phyloP scores from a whole-genome alignment of 805 yeast species.

The Ogataea zsoltii region DNA sequence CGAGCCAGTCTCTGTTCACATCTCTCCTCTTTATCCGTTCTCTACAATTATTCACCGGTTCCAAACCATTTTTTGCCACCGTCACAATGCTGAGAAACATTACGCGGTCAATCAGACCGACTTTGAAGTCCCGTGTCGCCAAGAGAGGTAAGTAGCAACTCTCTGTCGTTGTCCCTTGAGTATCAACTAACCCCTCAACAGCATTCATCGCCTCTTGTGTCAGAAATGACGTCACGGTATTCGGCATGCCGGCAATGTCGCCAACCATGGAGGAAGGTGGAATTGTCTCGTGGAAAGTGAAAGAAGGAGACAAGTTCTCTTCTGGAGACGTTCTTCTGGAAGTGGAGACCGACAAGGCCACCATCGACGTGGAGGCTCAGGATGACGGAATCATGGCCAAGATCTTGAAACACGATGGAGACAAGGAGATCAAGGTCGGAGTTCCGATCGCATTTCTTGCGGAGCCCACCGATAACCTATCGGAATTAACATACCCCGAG shows the following conservation, averaged over 20 bases:
- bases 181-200: slow-evolving; percentile 6
- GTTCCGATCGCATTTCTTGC: slow-evolving; percentile 85
- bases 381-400: slow-evolving; percentile 92
- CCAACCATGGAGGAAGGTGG: slow-evolving; percentile 99
- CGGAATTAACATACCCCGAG: slow-evolving; percentile 59
- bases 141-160: slow-evolving; percentile 18
- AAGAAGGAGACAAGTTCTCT: slow-evolving; percentile 68
- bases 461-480: slow-evolving; percentile 82
- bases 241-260: slow-evolving; percentile 98
- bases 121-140: slow-evolving; percentile 3
- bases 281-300: slow-evolving; percentile 82
- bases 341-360: slow-evolving; percentile 86
- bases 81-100: slow-evolving; percentile 20
- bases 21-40: neutral
- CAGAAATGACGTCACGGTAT: slow-evolving; percentile 44
- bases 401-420: slow-evolving; percentile 71
- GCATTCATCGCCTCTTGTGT: slow-evolving; percentile 35
- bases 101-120: slow-evolving; percentile 11
- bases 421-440: slow-evolving; percentile 81
- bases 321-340: slow-evolving; percentile 84
- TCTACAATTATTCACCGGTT: neutral
- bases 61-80: neutral
- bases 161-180: neutral
- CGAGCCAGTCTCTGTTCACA: neutral
- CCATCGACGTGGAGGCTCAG: slow-evolving; percentile 81